phyloP scores from a whole-genome alignment of 345 rosid genomes.

The Trapa bicornis region DNA sequence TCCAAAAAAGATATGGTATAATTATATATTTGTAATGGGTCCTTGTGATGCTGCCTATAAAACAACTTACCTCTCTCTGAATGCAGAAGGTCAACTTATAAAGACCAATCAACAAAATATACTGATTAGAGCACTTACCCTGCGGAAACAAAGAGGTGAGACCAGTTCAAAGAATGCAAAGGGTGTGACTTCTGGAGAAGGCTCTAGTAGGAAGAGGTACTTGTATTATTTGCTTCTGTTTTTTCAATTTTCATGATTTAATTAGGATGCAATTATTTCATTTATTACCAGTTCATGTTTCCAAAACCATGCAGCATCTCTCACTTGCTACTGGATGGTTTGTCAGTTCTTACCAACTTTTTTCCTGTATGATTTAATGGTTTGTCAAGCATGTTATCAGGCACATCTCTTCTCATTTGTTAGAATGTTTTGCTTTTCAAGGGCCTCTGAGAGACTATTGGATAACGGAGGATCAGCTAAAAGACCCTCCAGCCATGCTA shows the following conservation, averaged over 20 bases:
- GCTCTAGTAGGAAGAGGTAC: slow-evolving; percentile 61
- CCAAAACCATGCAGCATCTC: not conserved
- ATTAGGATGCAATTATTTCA: not conserved
- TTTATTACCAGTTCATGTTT: not conserved
- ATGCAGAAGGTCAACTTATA: slow-evolving; percentile 61
- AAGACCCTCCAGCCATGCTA: slow-evolving; percentile 43
- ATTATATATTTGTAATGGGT: too few species aligned
- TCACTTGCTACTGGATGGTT: not conserved
- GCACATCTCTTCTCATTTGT: not conserved
- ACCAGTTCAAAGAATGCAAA: slow-evolving; percentile 48
- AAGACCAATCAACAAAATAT: slow-evolving; percentile 87
- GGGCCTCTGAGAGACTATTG: slow-evolving; percentile 53
- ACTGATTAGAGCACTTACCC: slow-evolving; percentile 71
- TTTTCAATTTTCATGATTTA: not conserved
- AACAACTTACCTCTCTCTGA: slow-evolving; percentile 11
- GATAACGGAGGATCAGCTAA: slow-evolving; percentile 54
- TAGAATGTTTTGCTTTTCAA: slow-evolving; percentile 13
- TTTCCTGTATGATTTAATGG: not conserved
- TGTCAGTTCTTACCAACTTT: not conserved
- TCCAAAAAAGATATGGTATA: too few species aligned
- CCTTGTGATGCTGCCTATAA: not conserved
- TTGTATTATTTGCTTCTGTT: slow-evolving; percentile 2
- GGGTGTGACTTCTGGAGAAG: slow-evolving; percentile 37
- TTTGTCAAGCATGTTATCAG: not conserved
- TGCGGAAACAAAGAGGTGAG: slow-evolving; percentile 60